Conservation (phyloP, 176 grass and related monocot genomes). For the Zea mays region Zm-B73-REFERENCE-NAM-5.0 NC_050103.1:18857001-18857500, state of each 20-base stretch:
- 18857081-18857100: conserved; percentile 60
- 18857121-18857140: conserved; percentile 22
- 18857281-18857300: neutral
- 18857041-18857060: conserved; percentile 49
- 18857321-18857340: too few species aligned
- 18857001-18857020: conserved; percentile 45
- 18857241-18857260: neutral
- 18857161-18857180: conserved; percentile 67
- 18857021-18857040: conserved; percentile 38
- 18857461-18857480: too few species aligned
- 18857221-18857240: neutral
- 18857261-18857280: neutral
- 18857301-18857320: neutral
- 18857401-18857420: neutral
- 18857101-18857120: conserved; percentile 59
- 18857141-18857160: conserved; percentile 53
- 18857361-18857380: too few species aligned
- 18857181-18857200: conserved; percentile 29
- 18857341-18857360: too few species aligned
- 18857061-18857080: conserved; percentile 62
- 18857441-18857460: too few species aligned
- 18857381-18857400: neutral
- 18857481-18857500: too few species aligned
- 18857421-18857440: too few species aligned
- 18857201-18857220: neutral